A percentile compares a stretch with the other conserved stretches of the same genome.
Evolutionary conservation across 164 flowering plant genomes (phyloP).

Genomic region (Echeveria elegans): DNA sequence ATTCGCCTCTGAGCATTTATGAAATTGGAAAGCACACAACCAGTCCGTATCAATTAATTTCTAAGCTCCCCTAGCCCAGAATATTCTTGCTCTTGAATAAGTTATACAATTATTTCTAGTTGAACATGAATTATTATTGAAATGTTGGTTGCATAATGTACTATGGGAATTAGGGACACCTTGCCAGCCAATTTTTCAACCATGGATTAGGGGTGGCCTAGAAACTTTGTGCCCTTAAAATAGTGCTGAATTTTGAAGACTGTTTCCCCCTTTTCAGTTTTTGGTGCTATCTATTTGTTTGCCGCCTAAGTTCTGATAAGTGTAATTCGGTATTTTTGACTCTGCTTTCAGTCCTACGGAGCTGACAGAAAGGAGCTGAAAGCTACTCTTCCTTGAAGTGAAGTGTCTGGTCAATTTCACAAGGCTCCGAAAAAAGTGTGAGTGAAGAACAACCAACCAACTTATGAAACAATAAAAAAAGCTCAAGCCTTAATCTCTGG

Average conservation of each 20-base stretch:
- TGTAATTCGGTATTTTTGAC: background rate
- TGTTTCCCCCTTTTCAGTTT: background rate
- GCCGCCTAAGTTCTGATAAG: background rate
- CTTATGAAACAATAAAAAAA: background rate
- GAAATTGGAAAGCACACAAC: too few relatives aligned
- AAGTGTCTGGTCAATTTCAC: background rate
- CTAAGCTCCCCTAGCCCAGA: too few relatives aligned
- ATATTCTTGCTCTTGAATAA: too few relatives aligned
- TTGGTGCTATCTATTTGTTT: background rate
- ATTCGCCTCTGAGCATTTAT: background rate
- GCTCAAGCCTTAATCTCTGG: background rate
- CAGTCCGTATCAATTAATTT: too few relatives aligned
- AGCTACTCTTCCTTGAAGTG: conserved; percentile 41
- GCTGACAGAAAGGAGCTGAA: conserved; percentile 68
- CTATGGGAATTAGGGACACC: background rate
- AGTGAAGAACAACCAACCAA: background rate
- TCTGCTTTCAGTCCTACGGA: conserved; percentile 52
- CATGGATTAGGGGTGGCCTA: background rate
- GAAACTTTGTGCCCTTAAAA: background rate
- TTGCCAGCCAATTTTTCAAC: background rate
- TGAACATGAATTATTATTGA: conserved; percentile 9
- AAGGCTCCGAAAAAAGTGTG: background rate
- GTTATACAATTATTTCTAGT: too few relatives aligned
- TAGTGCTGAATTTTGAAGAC: background rate
- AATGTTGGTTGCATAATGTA: background rate